Evolutionary conservation across 2,329 filamentous ascomycete species (phyloP).

Genomic region (Lachnellula hyalina): DNA sequence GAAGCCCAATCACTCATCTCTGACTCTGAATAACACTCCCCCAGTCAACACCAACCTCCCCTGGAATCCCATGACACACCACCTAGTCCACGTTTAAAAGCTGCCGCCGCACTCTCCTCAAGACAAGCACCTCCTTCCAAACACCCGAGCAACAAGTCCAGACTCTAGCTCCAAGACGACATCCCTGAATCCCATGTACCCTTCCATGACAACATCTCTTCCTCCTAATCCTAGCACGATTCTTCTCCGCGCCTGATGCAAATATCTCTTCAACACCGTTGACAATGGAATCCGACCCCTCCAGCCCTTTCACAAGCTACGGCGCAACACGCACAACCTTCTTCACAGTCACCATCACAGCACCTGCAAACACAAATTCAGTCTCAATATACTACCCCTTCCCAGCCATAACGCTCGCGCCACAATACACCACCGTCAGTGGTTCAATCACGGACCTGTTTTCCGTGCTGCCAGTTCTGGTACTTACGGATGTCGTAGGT

Average conservation of each 20-base stretch:
- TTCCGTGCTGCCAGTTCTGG: conserved; percentile 4
- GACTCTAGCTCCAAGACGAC: too few species aligned
- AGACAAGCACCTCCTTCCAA: too few species aligned
- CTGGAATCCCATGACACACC: too few species aligned
- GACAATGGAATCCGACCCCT: not conserved
- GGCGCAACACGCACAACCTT: conserved; percentile 10
- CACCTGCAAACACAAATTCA: not conserved
- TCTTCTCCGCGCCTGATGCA: too few species aligned
- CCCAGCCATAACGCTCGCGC: not conserved
- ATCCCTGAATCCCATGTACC: too few species aligned
- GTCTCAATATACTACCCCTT: conserved; percentile 9
- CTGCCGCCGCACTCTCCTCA: too few species aligned
- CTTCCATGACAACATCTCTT: not conserved
- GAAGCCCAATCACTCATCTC: too few species aligned
- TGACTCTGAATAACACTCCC: too few species aligned
- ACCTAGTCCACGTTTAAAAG: too few species aligned
- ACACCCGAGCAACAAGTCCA: too few species aligned
- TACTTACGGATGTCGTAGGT: conserved; percentile 15
- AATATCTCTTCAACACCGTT: too few species aligned
- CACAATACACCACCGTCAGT: conserved; percentile 5
- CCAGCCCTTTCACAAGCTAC: not conserved
- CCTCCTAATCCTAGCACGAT: not conserved
- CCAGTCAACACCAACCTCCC: too few species aligned
- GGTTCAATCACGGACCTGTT: not conserved
- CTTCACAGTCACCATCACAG: conserved; percentile 12